Conservation (phyloP, 163 green algal genomes). For the Coccomyxa subellipsoidea region DNA sequence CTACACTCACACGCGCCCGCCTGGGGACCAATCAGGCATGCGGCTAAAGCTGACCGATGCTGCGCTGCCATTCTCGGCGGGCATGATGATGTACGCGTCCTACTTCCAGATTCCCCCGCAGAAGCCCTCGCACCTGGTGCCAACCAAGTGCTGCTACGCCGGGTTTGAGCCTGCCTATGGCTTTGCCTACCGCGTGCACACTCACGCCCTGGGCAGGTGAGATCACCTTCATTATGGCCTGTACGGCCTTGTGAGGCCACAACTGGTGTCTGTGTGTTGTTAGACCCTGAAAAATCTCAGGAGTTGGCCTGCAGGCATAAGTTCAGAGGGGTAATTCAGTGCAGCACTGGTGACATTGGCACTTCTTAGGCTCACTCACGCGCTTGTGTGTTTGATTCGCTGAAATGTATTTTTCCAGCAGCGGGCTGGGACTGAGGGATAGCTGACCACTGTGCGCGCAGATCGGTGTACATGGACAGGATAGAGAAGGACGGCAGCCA, state of each 20-base stretch:
- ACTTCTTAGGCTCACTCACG: too few relatives aligned
- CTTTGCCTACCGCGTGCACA: slow-evolving; percentile 86
- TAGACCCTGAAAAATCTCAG: too few relatives aligned
- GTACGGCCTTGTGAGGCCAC: too few relatives aligned
- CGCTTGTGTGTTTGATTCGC: too few relatives aligned
- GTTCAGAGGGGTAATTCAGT: too few relatives aligned
- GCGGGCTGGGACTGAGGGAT: too few relatives aligned
- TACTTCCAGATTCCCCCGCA: slow-evolving; percentile 71
- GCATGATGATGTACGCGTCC: slow-evolving; percentile 71
- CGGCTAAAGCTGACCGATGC: slow-evolving; percentile 29
- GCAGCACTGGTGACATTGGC: too few relatives aligned
- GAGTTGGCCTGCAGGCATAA: too few relatives aligned
- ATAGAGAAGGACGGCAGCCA: background rate
- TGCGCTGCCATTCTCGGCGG: slow-evolving; percentile 40
- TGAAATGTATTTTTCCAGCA: too few relatives aligned
- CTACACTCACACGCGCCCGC: slow-evolving; percentile 41
- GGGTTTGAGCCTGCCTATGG: slow-evolving; percentile 65
- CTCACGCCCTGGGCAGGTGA: slow-evolving; percentile 69
- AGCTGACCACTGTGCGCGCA: too few relatives aligned
- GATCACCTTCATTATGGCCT: slow-evolving; percentile 11
- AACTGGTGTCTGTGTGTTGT: too few relatives aligned
- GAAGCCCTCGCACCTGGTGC: slow-evolving; percentile 44
- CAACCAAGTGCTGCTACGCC: slow-evolving; percentile 78
- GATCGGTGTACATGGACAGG: slow-evolving; percentile 31
- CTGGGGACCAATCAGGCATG: slow-evolving; percentile 42